A percentile compares a stretch with the other conserved stretches of the same genome.
Evolutionary conservation across 352 stramenopile species (phyloP).

Genomic region (Pythium folliculosum): DNA sequence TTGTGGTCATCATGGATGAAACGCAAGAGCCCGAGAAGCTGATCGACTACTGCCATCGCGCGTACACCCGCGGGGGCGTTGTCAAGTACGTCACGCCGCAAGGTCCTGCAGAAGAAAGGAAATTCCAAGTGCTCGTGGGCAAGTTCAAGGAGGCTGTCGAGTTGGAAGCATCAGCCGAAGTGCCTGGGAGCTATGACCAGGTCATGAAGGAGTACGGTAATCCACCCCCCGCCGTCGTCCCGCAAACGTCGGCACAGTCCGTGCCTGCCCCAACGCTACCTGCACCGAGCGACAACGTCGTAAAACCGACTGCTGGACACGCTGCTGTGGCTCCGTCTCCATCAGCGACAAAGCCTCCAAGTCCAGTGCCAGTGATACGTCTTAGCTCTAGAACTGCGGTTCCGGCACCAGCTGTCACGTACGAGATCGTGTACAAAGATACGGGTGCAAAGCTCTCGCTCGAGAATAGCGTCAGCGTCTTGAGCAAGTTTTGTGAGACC

Average conservation of each 20-base stretch:
- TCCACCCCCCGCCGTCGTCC: neutral
- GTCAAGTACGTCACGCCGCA: conserved; percentile 76
- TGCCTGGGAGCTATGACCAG: neutral
- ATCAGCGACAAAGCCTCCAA: neutral
- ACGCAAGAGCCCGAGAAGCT: conserved; percentile 74
- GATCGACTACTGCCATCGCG: conserved; percentile 61
- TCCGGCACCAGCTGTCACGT: conserved; percentile 7
- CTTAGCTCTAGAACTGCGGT: neutral
- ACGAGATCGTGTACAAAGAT: conserved; percentile 65
- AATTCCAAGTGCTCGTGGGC: conserved; percentile 56
- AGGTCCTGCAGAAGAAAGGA: conserved; percentile 40
- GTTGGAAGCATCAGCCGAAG: conserved; percentile 31
- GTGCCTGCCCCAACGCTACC: neutral
- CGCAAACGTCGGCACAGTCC: neutral
- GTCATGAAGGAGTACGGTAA: neutral
- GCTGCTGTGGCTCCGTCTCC: neutral
- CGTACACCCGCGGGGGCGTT: conserved; percentile 38
- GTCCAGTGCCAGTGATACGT: neutral
- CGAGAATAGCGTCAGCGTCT: conserved; percentile 56
- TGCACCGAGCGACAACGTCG: neutral
- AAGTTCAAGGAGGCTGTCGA: conserved; percentile 65
- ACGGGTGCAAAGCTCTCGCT: conserved; percentile 68
- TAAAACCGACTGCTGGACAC: neutral
- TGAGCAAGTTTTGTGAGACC: conserved; percentile 83
- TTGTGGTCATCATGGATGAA: conserved; percentile 81